phyloP scores from a whole-genome alignment of 768 basidiomycete genomes.

The Suillus clintonianus region DNA sequence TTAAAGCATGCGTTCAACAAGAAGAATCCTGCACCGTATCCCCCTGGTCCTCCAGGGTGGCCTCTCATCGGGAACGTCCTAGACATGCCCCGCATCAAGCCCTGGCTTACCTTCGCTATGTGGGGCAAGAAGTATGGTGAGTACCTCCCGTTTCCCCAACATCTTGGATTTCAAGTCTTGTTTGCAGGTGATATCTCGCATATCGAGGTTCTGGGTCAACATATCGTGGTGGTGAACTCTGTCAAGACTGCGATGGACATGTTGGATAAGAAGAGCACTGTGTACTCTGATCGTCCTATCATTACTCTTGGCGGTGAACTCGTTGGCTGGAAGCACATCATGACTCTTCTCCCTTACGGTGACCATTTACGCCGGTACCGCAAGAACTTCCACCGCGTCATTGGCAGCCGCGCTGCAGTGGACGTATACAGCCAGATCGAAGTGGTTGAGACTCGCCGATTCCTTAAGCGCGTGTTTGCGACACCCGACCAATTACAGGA shows the following conservation, averaged over 20 bases:
- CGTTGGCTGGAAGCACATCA: constrained; percentile 32
- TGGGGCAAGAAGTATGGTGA: constrained; percentile 50
- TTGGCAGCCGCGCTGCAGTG: constrained; percentile 42
- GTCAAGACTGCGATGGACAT: constrained; percentile 53
- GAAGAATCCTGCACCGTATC: constrained; percentile 30
- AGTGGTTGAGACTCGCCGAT: constrained; percentile 44
- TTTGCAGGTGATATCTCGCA: constrained; percentile 59
- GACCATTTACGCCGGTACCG: constrained; percentile 44
- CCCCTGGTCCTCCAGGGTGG: constrained; percentile 47
- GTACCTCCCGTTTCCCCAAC: not conserved
- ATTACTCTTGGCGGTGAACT: constrained; percentile 41
- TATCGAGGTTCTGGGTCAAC: constrained; percentile 59
- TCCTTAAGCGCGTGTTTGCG: constrained; percentile 42
- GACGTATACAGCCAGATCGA: constrained; percentile 36
- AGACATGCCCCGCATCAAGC: constrained; percentile 48
- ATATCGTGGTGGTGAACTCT: constrained; percentile 57
- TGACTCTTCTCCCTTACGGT: constrained; percentile 42
- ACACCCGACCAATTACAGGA: constrained; percentile 39
- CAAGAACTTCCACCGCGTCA: constrained; percentile 39
- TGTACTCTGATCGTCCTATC: constrained; percentile 66
- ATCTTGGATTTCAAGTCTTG: not conserved
- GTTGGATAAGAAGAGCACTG: constrained; percentile 65
- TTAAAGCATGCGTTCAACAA: constrained; percentile 22
- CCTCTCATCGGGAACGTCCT: constrained; percentile 50
- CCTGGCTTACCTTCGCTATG: constrained; percentile 45